Evolutionary conservation across 2,329 filamentous ascomycete genomes (phyloP).

Genomic region (Keithomyces neogunnii): DNA sequence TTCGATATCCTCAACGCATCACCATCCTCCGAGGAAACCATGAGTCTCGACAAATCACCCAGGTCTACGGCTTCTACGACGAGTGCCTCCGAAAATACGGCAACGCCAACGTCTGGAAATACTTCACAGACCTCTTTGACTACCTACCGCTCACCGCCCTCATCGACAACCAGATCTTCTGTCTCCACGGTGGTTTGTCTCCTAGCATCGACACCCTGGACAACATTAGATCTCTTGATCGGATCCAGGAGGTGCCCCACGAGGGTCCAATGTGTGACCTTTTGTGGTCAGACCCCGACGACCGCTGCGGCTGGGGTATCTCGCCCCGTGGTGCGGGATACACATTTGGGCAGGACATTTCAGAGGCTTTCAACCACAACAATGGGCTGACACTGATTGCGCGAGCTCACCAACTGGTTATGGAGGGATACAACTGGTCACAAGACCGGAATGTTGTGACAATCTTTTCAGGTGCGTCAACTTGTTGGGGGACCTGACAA

Average conservation of each 20-base stretch:
- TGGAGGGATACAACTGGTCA: constrained; percentile 99
- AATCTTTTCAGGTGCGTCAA: constrained; percentile 78
- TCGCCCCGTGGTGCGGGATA: constrained; percentile 90
- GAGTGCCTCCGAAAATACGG: constrained; percentile 98
- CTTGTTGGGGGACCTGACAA: background rate
- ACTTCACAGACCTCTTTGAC: constrained; percentile 97
- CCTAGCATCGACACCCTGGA: constrained; percentile 94
- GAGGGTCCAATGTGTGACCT: constrained; percentile 98
- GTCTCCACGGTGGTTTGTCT: constrained; percentile 90
- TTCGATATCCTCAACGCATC: constrained; percentile 94
- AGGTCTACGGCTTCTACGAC: constrained; percentile 99
- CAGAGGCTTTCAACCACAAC: constrained; percentile 98
- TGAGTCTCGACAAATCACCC: constrained; percentile 97
- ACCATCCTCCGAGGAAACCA: constrained; percentile 98
- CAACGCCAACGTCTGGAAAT: constrained; percentile 99
- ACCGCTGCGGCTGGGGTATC: constrained; percentile 93
- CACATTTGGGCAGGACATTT: constrained; percentile 95
- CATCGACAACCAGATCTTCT: constrained; percentile 99
- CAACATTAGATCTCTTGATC: constrained; percentile 89
- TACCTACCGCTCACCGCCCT: constrained; percentile 94
- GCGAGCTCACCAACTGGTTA: constrained; percentile 93
- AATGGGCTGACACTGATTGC: constrained; percentile 94
- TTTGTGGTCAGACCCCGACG: constrained; percentile 96
- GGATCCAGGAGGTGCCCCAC: constrained; percentile 96
- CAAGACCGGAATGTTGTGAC: constrained; percentile 97